A percentile compares a stretch with the other conserved stretches of the same genome.
Evolutionary conservation across 768 basidiomycete species (phyloP).

Genomic region (Trametes cingulata): DNA sequence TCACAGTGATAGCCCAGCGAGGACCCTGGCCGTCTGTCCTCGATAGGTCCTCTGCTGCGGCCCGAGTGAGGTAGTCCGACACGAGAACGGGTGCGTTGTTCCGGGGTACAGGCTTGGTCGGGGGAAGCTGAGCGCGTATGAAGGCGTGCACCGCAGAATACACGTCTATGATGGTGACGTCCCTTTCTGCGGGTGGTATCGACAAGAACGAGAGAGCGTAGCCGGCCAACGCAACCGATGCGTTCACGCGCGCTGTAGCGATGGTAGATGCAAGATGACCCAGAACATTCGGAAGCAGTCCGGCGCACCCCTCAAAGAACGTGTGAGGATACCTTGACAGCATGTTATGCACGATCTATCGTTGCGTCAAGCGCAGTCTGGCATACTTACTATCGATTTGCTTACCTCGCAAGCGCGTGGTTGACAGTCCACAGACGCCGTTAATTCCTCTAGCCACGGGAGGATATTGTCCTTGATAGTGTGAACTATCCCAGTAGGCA

Average conservation of each 20-base stretch:
- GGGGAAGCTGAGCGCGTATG: neutral
- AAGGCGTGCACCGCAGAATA: neutral
- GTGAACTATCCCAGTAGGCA: conserved; percentile 36
- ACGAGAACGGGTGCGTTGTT: neutral
- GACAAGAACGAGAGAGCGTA: conserved; percentile 1
- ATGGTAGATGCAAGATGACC: neutral
- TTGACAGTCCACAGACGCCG: neutral
- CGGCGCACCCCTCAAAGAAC: neutral
- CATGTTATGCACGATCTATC: conserved; percentile 10
- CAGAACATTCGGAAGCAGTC: neutral
- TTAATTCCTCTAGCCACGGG: neutral
- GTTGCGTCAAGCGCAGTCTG: neutral
- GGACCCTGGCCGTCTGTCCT: conserved; percentile 25
- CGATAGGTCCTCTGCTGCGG: neutral
- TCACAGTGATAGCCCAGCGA: conserved; percentile 45
- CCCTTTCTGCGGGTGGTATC: neutral
- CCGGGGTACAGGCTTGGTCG: neutral
- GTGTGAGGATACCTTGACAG: conserved; percentile 10
- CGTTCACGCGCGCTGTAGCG: neutral
- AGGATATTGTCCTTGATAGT: neutral
- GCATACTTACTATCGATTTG: no score
- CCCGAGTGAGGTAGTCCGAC: neutral
- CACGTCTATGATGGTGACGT: neutral
- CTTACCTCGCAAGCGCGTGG: conserved; percentile 1
- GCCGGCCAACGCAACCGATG: conserved; percentile 7